Base-by-base conservation (phyloP, 2,329 filamentous ascomycete species). In the Ophiocordyceps sinensis region DNA sequence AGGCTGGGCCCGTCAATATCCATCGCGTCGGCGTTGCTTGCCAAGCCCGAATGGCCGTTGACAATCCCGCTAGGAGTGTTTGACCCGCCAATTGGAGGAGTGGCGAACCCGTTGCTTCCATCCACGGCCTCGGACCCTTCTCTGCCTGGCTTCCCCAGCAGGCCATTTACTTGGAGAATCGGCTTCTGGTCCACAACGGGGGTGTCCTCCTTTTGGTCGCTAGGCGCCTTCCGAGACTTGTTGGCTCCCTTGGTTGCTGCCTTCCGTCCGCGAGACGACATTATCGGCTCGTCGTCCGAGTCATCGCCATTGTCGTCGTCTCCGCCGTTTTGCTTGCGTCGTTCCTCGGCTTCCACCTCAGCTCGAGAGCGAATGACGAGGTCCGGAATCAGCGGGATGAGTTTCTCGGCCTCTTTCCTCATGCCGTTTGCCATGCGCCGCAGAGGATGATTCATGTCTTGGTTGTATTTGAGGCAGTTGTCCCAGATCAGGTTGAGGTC, bases 401-500 rank as follows among this genome's bases (percentile, higher is more conserved):
- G 75, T 61, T 95, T 96, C 63, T 96, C 89, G 1, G 91, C 94
- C 63, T 96, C 88, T 58, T 91, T 96, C 50, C 87, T 79, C 91
- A 98, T 96, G 48, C 87, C 85, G 44, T 94, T 79, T 12, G 91
- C 91, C 70, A 95, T 93, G 56, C 91, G 87, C 36, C 91, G 77
- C 39, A 96, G 68, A 23, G 85, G 85, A 54, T 95, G 87, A 45
- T 79, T 79, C 51, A 86, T 81, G 47, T 93, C 87, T 49, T 85
- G 83, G 58, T 98, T 98, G 62, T 96, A 98, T 53, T 83, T 87
- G 42, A 98, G 69, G 58, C 91, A 98, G 56, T 98, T 98, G 43
- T 87, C 77, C 91, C 91, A 98, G 40, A 98, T 96, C 39, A 96
- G 67, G 57, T 93, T 89, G 10, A 98, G 70, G 57, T 98, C 91